A percentile compares a stretch with the other conserved stretches of the same genome.
These are phyloP conservation scores for Alternaria metachromatica DNA, from an alignment of 2,329 filamentous ascomycete species.

Conservation along the genomic window DNA sequence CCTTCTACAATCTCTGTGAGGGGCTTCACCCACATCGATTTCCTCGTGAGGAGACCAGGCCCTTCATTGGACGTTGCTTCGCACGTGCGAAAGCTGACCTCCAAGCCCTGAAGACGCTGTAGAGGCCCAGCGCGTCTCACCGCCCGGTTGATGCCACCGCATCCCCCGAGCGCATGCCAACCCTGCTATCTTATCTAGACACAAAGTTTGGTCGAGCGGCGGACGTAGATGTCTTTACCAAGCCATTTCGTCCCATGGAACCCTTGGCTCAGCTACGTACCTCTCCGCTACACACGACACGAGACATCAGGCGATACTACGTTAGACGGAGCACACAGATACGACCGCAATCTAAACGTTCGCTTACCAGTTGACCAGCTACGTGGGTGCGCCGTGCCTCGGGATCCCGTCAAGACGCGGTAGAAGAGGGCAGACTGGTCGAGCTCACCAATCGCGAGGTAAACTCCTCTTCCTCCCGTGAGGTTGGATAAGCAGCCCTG, in stretches of 20 bases:
- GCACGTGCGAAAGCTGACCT: conserved; percentile 18
- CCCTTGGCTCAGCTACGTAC: conserved; percentile 5
- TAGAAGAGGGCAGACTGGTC: background rate
- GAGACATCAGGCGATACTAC: conserved; percentile 1
- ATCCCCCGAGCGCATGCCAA: background rate
- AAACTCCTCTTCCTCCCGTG: background rate
- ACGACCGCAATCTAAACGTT: conserved; percentile 7
- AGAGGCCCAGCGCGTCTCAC: conserved; percentile 15
- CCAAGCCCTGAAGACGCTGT: background rate
- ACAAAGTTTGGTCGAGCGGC: background rate
- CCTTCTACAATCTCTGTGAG: background rate
- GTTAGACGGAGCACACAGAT: conserved; percentile 2
- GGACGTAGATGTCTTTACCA: background rate
- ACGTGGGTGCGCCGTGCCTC: conserved; percentile 1
- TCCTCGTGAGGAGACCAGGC: background rate
- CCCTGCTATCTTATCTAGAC: background rate
- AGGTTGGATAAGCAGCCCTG: conserved; percentile 18
- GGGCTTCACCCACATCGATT: background rate
- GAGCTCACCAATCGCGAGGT: conserved; percentile 5
- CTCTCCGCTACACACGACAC: conserved; percentile 4
- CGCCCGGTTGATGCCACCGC: conserved; percentile 13
- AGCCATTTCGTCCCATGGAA: background rate
- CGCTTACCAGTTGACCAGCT: conserved; percentile 6
- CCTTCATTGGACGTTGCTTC: conserved; percentile 1
- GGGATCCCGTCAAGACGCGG: background rate